Evolutionary conservation across 2,329 filamentous ascomycete species (phyloP), one percentile per base, ranked within the genome.

Genomic region (Xylariaceae sp.): DNA sequence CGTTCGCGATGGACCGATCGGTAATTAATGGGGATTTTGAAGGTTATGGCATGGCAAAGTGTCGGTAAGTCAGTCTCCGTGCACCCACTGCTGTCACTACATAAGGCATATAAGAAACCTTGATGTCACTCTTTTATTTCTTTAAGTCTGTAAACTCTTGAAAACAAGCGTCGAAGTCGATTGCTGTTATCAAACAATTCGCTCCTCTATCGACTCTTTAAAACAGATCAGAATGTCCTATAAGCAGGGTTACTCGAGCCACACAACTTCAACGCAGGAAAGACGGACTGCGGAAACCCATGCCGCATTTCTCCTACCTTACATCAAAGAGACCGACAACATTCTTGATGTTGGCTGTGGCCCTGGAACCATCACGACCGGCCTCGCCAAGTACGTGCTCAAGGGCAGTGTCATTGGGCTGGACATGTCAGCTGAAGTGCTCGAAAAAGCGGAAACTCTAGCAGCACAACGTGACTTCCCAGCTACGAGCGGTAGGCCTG

Each of bases 341-440:
- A 66, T 79, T 42, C 71, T 79, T 47, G 75, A 79, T 55, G 66
- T 77, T 31, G 76, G 76, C 47, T 77, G 75, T 60, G 76, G 76
- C 0, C 74, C 76, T 1, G 77, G 76, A 2, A 77, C 73, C 31
- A 79, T 80, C 59, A 75, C 76, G 4, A 65, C 67, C 0, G 73
- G 71, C 7, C 63, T 80, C 39, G 71, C 70, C 41, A 65, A 67
- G 33, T 66, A 71, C 51, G 72, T 73, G 2, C 66, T 68, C 3
- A 42, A 71, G 6, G 75, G 75, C n/a, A 55, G 61, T 6, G 64
- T 75, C 1, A 65, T 68, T 7, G 74, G 73, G 31, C 46, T 77
- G 22, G 75, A 77, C 47, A 58, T 68, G 3, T 69, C 69, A 0
- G 56, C 51, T 2, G 56, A 55, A 0, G 68, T 72, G 11, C 51